Conservation (phyloP, 805 yeast genomes). For the Metschnikowia reukaufii region DNA sequence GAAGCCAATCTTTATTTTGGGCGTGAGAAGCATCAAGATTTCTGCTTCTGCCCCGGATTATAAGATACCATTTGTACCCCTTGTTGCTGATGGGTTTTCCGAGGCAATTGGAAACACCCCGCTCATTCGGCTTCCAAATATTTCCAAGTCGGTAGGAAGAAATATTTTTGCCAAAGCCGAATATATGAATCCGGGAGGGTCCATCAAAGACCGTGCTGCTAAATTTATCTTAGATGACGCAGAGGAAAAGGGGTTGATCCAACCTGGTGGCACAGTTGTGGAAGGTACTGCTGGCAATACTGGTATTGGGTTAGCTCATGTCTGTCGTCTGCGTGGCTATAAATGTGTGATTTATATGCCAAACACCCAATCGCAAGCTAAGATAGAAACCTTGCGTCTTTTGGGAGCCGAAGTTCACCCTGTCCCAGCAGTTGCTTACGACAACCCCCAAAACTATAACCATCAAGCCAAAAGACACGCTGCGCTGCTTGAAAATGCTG, state of each 20-base stretch:
- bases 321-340: constrained; percentile 80
- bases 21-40: constrained; percentile 9
- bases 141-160: constrained; percentile 61
- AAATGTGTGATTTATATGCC: constrained; percentile 89
- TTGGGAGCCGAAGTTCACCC: constrained; percentile 87
- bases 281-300: constrained; percentile 97
- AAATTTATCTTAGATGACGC: constrained; percentile 75
- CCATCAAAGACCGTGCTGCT: constrained; percentile 91
- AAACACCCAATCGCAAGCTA: constrained; percentile 78
- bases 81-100: constrained; percentile 69
- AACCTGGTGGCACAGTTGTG: constrained; percentile 81
- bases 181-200: constrained; percentile 91
- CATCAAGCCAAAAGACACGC: constrained; percentile 88
- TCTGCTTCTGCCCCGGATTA: constrained; percentile 15
- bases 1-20: neutral
- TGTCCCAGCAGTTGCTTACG: constrained; percentile 82
- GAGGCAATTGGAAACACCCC: constrained; percentile 96
- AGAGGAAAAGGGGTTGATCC: constrained; percentile 60
- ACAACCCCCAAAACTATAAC: constrained; percentile 81
- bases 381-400: constrained; percentile 69
- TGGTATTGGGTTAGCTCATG: constrained; percentile 86
- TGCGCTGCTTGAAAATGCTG: constrained; percentile 70
- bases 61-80: constrained; percentile 56
- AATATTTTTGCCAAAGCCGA: constrained; percentile 89
- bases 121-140: constrained; percentile 56